Base-by-base conservation (phyloP, 148 eudicot species). In the Rhododendron vialii region DNA sequence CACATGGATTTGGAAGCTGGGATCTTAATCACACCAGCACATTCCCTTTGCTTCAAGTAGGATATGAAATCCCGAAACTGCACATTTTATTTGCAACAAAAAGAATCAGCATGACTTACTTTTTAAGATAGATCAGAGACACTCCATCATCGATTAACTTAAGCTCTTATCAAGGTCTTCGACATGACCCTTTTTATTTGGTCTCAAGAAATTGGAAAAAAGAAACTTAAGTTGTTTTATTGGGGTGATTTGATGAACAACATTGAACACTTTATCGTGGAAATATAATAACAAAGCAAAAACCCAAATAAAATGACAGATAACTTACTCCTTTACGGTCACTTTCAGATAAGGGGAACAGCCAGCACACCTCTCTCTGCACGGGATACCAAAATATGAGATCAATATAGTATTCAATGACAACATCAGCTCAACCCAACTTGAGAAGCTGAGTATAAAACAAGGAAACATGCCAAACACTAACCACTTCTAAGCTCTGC, bases 21-120 rank as follows among this genome's bases (percentile, higher is more conserved):
- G 83, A 97, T 90, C 91, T 97, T 97, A 41, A 97, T 95, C 38
- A 95, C 99, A 48, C 99, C 99, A 9, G 95, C 98, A 90, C 96
- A 97, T 82, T 94, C 98, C 87, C 99, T 93, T 90, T 97, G 99
- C 93, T 95, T 95, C 89, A 97, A 89, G 90, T 97, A 97, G n/a
- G 92, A 86, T 76, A 93, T 89, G 77, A 95, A 97, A 87, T 95
- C 98, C 87, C 94, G 99, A 90, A 97, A 94, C 99, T 97, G 91
- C 78, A 89, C 50, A 77, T 82, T 50, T 50, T 55, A 83, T 79
- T 84, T 69, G 30, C n/a, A 28, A 5, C 65, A 57, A n/a, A 22
- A 81, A 51, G 73, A 78, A 84, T 41, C 74, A 84, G 47, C 55
- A 20, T 14, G 3, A 73, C 55, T 36, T 30, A 10, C 6, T 45